Conservation (phyloP, 1,284 basidiomycete genomes). For the Farysia itapuensis region DNA sequence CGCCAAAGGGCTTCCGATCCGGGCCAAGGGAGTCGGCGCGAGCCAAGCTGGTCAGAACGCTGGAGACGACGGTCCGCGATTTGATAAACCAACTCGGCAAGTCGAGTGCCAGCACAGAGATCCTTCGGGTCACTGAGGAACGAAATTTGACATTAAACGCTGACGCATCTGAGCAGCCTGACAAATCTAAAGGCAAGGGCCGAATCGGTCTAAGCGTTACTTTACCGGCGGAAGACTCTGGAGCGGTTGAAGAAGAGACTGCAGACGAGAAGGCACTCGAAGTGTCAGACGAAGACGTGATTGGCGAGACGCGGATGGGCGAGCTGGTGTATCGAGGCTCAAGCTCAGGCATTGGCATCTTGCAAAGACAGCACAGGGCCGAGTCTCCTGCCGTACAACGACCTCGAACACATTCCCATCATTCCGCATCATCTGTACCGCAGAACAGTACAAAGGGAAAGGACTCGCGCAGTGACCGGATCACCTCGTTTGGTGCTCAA, state of each 20-base stretch:
- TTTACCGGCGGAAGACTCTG: background rate
- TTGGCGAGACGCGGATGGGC: slow-evolving; percentile 35
- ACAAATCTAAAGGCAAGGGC: background rate
- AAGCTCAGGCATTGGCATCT: slow-evolving; percentile 46
- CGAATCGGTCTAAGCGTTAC: background rate
- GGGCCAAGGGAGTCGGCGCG: slow-evolving; percentile 45
- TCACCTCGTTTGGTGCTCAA: background rate
- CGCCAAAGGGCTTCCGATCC: slow-evolving; percentile 51
- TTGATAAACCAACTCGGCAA: slow-evolving; percentile 41
- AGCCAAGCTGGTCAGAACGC: slow-evolving; percentile 40
- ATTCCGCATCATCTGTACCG: slow-evolving; percentile 11
- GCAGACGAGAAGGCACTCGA: slow-evolving; percentile 18
- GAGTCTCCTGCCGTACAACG: slow-evolving; percentile 12
- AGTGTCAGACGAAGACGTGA: slow-evolving; percentile 28
- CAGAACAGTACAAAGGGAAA: background rate
- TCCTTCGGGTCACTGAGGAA: slow-evolving; percentile 34
- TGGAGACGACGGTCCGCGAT: slow-evolving; percentile 52
- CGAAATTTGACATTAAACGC: slow-evolving; percentile 14
- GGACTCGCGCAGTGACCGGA: background rate
- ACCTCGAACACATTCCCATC: slow-evolving; percentile 8
- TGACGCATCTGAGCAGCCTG: background rate
- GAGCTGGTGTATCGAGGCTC: slow-evolving; percentile 50
- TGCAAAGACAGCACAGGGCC: slow-evolving; percentile 37
- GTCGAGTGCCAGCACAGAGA: slow-evolving; percentile 35
- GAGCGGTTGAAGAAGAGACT: slow-evolving; percentile 1